Conservation (phyloP, 805 yeast species). For the Ogataea kodamae region DNA sequence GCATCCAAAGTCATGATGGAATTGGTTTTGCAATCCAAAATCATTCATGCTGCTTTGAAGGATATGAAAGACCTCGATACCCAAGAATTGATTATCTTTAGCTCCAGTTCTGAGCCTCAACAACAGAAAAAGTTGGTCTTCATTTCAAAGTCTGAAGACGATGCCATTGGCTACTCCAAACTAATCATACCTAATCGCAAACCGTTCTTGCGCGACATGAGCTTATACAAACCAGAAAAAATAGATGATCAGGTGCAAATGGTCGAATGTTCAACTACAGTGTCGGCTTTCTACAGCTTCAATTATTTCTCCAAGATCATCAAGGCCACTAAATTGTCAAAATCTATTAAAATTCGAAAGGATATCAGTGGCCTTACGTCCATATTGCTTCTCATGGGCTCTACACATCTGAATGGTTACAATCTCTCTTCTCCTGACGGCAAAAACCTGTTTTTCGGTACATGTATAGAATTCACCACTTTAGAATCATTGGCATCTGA, state of each 20-base stretch:
- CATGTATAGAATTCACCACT: slow-evolving; percentile 32
- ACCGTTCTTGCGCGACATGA: slow-evolving; percentile 58
- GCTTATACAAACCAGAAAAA: slow-evolving; percentile 31
- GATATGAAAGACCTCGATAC: slow-evolving; percentile 56
- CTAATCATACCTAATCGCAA: slow-evolving; percentile 62
- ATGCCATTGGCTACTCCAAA: slow-evolving; percentile 64
- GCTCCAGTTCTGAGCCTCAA: slow-evolving; percentile 26
- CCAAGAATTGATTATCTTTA: slow-evolving; percentile 47
- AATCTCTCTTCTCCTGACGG: slow-evolving; percentile 11
- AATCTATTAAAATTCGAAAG: slow-evolving; percentile 51
- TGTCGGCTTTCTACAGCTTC: slow-evolving; percentile 51
- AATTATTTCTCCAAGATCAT: slow-evolving; percentile 44
- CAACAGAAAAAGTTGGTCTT: slow-evolving; percentile 44
- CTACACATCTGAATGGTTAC: slow-evolving; percentile 9
- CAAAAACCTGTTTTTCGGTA: slow-evolving; percentile 23
- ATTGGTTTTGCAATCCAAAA: slow-evolving; percentile 49
- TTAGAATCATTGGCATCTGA: slow-evolving; percentile 27
- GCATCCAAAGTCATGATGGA: slow-evolving; percentile 45
- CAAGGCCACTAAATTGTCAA: slow-evolving; percentile 47
- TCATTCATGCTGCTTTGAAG: slow-evolving; percentile 49
- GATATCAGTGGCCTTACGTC: slow-evolving; percentile 46
- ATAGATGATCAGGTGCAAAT: slow-evolving; percentile 9
- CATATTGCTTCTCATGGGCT: slow-evolving; percentile 26
- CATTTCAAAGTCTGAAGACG: slow-evolving; percentile 57
- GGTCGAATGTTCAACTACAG: slow-evolving; percentile 25